These are phyloP conservation scores for Meripilus lineatus DNA, from an alignment of 1,284 basidiomycete species.

Conservation along the genomic window DNA sequence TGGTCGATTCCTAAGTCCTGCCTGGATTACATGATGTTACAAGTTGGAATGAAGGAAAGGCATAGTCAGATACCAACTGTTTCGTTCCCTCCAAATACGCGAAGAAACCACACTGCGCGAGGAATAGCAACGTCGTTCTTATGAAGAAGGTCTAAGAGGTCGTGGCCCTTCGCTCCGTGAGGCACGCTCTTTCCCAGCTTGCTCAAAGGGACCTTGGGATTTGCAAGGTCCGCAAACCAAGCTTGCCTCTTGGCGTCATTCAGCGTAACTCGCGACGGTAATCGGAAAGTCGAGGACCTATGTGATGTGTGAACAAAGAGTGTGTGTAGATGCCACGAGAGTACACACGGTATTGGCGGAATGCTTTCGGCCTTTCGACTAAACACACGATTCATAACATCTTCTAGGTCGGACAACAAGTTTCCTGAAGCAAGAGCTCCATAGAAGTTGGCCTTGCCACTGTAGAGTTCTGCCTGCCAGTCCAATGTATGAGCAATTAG, in stretches of 20 bases:
- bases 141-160: conserved; percentile 86
- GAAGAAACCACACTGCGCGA: conserved; percentile 92
- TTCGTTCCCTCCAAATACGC: conserved; percentile 94
- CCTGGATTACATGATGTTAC: conserved; percentile 31
- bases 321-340: conserved; percentile 1
- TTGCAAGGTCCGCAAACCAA: conserved; percentile 91
- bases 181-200: conserved; percentile 90
- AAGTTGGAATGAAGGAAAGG: background rate
- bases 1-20: conserved; percentile 69
- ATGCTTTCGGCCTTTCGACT: conserved; percentile 52
- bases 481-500: conserved; percentile 6
- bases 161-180: conserved; percentile 89
- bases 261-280: conserved; percentile 85
- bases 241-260: conserved; percentile 85
- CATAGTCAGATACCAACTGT: conserved; percentile 48
- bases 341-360: conserved; percentile 56
- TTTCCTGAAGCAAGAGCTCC: conserved; percentile 44
- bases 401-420: conserved; percentile 66
- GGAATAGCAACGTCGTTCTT: conserved; percentile 77
- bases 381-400: conserved; percentile 79
- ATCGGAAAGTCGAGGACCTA: conserved; percentile 75
- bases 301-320: too few species aligned
- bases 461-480: conserved; percentile 62
- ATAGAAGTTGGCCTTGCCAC: conserved; percentile 50
- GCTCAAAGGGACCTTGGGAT: conserved; percentile 82